Base-by-base conservation (phyloP, 495 filamentous ascomycete species). In the Pyrenula massariospora region DNA sequence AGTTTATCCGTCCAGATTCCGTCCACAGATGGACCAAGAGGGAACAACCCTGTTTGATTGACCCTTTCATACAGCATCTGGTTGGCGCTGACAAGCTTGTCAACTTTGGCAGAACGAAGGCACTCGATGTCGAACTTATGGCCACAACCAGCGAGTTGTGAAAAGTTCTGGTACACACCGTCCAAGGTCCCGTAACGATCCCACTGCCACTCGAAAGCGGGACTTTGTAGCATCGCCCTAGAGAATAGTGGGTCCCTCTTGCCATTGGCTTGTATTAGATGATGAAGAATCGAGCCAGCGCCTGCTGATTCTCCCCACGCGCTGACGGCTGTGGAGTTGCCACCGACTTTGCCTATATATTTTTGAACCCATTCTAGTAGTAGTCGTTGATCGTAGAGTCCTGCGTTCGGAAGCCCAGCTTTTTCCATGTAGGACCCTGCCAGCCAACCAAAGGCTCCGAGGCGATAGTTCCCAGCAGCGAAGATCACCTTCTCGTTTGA, bases 341-440 rank as follows among this genome's bases (percentile, higher is more conserved):
- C 84, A 23, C 81, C 81, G 54, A 86, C 84, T 12, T 68, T 68
- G 49, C 62, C 58, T 55, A 86, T 84, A 65, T 83, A 66, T 50
- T 71, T 66, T 59, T 83, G 73, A 10, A 86, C 73, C 83, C 83
- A 87, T 24, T 81, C 62, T 20, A 87, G 68, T 2, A 80, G 78
- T 58, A 81, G 67, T 11, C 73, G 67, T 56, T 76, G 74, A 52
- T 77, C 74, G 58, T 62, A 66, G 1, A 75, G 61, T 0, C 73
- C 74, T 0, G 65, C 68, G 48, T 78, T 78, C 1, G 76, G 67
- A 23, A 60, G 19, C 2, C 64, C 69, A 20, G 72, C 66, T 10
- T 58, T 58, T 52, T 76, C 68, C 57, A 77, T 66, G 1, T 70
- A 71, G 3, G 69, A 64, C 2, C 75, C 76, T 24, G 65, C 69